Evolutionary conservation across 2,329 filamentous ascomycete species (phyloP).

Genomic region (Ophiocordyceps polyrhachis-furcata): DNA sequence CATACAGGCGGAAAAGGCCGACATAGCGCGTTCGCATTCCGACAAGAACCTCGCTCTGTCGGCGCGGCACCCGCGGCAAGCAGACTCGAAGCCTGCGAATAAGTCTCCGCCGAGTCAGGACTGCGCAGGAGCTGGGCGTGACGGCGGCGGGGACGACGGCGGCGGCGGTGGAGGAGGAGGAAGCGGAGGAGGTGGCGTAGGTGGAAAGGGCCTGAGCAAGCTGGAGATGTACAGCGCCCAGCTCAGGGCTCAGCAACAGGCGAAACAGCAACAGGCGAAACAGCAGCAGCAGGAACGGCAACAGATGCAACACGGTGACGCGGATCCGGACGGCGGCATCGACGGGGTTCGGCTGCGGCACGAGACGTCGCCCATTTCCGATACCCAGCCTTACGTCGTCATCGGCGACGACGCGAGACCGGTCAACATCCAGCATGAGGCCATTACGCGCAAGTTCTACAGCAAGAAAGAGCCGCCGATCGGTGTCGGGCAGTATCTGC

Average conservation of each 20-base stretch:
- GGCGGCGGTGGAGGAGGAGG: neutral
- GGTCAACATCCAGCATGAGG: slow-evolving; percentile 59
- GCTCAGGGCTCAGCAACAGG: slow-evolving; percentile 10
- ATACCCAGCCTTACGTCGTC: slow-evolving; percentile 34
- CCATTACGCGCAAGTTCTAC: slow-evolving; percentile 85
- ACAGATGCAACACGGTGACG: neutral
- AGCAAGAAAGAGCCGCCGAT: slow-evolving; percentile 76
- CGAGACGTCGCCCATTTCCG: slow-evolving; percentile 5
- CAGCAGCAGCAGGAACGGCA: slow-evolving; percentile 5
- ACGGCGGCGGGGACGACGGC: neutral
- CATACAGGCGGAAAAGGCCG: slow-evolving; percentile 43
- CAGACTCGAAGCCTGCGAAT: slow-evolving; percentile 9
- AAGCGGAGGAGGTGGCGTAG: neutral
- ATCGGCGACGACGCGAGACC: slow-evolving; percentile 54
- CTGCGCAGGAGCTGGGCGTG: neutral
- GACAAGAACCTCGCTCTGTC: slow-evolving; percentile 28
- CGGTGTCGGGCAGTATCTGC: slow-evolving; percentile 64
- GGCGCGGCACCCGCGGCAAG: slow-evolving; percentile 18
- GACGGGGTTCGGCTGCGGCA: slow-evolving; percentile 36
- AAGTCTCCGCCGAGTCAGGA: neutral
- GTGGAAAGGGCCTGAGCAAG: slow-evolving; percentile 3
- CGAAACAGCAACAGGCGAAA: slow-evolving; percentile 9
- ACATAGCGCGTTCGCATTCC: slow-evolving; percentile 38
- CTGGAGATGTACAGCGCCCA: slow-evolving; percentile 11
- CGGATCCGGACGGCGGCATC: slow-evolving; percentile 12